These are phyloP conservation scores for Eremothecium gossypii DNA, from an alignment of 1,139 yeast species.

Conservation along the genomic window DNA sequence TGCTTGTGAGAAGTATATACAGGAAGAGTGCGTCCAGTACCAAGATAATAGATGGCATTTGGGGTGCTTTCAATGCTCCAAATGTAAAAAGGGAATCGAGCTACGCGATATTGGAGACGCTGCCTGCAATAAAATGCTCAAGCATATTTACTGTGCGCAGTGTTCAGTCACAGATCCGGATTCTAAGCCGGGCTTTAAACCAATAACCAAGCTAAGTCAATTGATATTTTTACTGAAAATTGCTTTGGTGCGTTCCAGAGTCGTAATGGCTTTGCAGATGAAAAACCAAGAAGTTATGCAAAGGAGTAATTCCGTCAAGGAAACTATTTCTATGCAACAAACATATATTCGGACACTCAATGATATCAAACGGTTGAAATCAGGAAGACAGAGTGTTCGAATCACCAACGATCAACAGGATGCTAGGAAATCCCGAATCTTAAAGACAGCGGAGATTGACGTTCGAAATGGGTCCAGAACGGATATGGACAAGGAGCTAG, in stretches of 20 bases:
- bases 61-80: conserved; percentile 57
- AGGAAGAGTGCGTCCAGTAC: conserved; percentile 62
- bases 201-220: conserved; percentile 64
- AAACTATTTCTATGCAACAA: conserved; percentile 31
- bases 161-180: conserved; percentile 46
- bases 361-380: conserved; percentile 70
- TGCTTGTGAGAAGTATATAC: conserved; percentile 66
- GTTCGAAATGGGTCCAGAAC: conserved; percentile 7
- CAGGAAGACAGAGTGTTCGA: conserved; percentile 62
- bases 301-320: conserved; percentile 12
- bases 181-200: conserved; percentile 47
- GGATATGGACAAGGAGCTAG: conserved; percentile 12
- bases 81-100: conserved; percentile 38
- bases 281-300: conserved; percentile 14
- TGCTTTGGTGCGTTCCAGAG: conserved; percentile 70
- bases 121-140: conserved; percentile 34
- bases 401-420: conserved; percentile 49
- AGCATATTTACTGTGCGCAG: conserved; percentile 44
- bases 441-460: conserved; percentile 36
- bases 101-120: conserved; percentile 37
- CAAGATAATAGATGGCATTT: conserved; percentile 72
- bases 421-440: conserved; percentile 46
- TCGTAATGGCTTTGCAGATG: conserved; percentile 48
- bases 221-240: conserved; percentile 69
- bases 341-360: conserved; percentile 61